A percentile compares a stretch with the other conserved stretches of the same genome.
Evolutionary conservation across 1,284 basidiomycete genomes (phyloP).

Genomic region (Malassezia vespertilionis): DNA sequence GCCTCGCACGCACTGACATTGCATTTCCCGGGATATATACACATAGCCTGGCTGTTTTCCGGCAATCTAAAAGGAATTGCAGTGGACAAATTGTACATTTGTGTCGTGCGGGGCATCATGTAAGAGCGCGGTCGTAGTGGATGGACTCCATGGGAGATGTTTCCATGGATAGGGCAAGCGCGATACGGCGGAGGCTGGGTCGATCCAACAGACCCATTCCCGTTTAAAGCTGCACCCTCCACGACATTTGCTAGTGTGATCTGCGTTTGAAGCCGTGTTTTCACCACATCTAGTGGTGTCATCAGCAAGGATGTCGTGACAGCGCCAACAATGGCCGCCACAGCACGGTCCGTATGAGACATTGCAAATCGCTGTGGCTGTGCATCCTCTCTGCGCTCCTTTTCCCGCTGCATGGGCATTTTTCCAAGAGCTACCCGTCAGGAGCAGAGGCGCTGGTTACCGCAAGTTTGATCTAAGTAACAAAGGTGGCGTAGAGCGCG

Average conservation of each 20-base stretch:
- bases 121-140: too few relatives aligned
- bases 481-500: too few relatives aligned
- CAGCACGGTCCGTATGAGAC: constrained; percentile 53
- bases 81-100: not conserved
- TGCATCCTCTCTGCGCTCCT: not conserved
- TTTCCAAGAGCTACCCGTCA: too few relatives aligned
- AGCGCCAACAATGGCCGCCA: constrained; percentile 69
- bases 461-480: too few relatives aligned
- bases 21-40: constrained; percentile 12
- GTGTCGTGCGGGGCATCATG: not conserved
- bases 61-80: constrained; percentile 20
- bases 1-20: constrained; percentile 17
- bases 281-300: constrained; percentile 89
- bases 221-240: too few relatives aligned
- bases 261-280: constrained; percentile 83
- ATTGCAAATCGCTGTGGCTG: not conserved
- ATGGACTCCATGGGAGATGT: too few relatives aligned
- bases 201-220: too few relatives aligned
- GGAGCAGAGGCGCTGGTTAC: too few relatives aligned
- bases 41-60: constrained; percentile 7
- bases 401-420: too few relatives aligned
- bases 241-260: too few relatives aligned
- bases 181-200: too few relatives aligned
- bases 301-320: constrained; percentile 73
- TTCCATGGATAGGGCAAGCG: too few relatives aligned